Evolutionary conservation across 2,329 filamentous ascomycete species (phyloP).

Genomic region (Monilinia aucupariae): DNA sequence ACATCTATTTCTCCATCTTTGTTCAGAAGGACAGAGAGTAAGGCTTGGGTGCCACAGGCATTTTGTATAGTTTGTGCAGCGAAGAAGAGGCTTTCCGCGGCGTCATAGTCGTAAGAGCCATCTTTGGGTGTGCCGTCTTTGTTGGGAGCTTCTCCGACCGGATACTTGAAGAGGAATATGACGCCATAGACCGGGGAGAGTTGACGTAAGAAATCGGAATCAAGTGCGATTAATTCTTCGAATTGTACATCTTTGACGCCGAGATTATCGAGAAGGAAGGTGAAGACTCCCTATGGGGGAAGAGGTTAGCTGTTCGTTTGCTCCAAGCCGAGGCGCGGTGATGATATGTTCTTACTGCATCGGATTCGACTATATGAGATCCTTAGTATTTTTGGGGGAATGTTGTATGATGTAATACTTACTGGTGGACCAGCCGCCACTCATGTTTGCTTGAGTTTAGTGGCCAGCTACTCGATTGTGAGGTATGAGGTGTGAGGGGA

Average conservation of each 20-base stretch:
- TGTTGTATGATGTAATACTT: conserved; percentile 33
- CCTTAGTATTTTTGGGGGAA: conserved; percentile 20
- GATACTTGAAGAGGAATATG: conserved; percentile 99
- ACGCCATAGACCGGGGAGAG: conserved; percentile 84
- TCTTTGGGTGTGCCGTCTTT: conserved; percentile 59
- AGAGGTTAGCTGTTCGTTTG: conserved; percentile 19
- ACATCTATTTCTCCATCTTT: conserved; percentile 60
- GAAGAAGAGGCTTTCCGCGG: conserved; percentile 80
- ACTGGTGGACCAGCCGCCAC: conserved; percentile 93
- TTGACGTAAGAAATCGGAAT: conserved; percentile 64
- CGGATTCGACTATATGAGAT: conserved; percentile 65
- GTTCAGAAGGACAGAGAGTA: conserved; percentile 88
- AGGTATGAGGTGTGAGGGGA: too few relatives aligned
- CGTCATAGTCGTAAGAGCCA: conserved; percentile 71
- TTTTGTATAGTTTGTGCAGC: conserved; percentile 97
- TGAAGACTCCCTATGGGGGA: conserved; percentile 74
- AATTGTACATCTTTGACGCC: conserved; percentile 94
- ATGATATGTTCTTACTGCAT: conserved; percentile 62
- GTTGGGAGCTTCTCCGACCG: conserved; percentile 61
- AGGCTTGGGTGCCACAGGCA: conserved; percentile 92
- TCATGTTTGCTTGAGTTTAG: conserved; percentile 45
- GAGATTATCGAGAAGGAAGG: conserved; percentile 86
- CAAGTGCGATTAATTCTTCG: conserved; percentile 88
- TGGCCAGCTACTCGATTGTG: not conserved
- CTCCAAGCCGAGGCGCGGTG: not conserved